Conservation (phyloP, 2,329 filamentous ascomycete species). For the Pseudogymnoascus sp. region DNA sequence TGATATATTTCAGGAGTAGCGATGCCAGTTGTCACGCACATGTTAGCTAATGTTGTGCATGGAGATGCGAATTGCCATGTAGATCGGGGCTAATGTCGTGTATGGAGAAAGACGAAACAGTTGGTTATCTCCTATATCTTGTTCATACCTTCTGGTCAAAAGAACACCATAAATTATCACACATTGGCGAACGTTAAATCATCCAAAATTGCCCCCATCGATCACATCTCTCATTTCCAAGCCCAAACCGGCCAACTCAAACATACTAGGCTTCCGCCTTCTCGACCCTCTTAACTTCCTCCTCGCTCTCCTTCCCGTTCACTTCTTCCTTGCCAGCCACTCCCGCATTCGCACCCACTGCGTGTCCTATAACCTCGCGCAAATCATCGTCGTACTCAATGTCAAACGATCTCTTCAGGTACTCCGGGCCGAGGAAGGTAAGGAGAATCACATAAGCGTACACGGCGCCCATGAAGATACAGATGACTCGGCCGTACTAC, state of each 20-base stretch:
- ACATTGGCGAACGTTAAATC: background rate
- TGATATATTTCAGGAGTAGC: background rate
- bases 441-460: conserved; percentile 56
- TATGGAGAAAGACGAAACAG: background rate
- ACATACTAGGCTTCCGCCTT: background rate
- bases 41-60: background rate
- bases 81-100: background rate
- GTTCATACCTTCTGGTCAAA: background rate
- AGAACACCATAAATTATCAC: background rate
- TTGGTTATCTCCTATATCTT: background rate
- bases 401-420: conserved; percentile 38
- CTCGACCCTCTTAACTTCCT: background rate
- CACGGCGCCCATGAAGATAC: conserved; percentile 85
- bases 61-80: background rate
- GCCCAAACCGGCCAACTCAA: background rate
- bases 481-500: conserved; percentile 77
- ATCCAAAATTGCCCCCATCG: background rate
- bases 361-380: conserved; percentile 33
- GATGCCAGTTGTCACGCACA: background rate
- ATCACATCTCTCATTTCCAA: background rate
- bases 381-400: conserved; percentile 41
- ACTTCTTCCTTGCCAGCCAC: background rate
- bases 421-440: conserved; percentile 52
- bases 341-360: background rate
- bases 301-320: background rate